Conservation (phyloP, 2,329 filamentous ascomycete genomes). For the Didymella arachidicola region DNA sequence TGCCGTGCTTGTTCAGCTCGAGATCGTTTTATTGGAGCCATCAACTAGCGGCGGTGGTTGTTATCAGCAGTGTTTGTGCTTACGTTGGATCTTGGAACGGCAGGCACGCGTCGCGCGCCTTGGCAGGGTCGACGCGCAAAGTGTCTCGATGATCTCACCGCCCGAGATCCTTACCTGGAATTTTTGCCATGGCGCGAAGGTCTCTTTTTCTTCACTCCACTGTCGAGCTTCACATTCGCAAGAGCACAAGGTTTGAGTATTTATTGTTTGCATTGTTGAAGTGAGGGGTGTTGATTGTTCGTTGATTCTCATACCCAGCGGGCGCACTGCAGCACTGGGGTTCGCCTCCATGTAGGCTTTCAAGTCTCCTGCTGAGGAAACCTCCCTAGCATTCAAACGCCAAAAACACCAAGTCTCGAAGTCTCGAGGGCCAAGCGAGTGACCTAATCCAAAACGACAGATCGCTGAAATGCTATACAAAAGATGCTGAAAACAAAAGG, state of each 20-base stretch:
- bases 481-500: slow-evolving; percentile 35
- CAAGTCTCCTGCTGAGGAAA: slow-evolving; percentile 7
- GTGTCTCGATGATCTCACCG: slow-evolving; percentile 29
- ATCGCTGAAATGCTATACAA: slow-evolving; percentile 51
- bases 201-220: neutral
- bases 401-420: slow-evolving; percentile 31
- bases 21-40: slow-evolving; percentile 53
- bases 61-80: slow-evolving; percentile 30
- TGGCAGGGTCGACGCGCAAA: slow-evolving; percentile 38
- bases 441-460: slow-evolving; percentile 40
- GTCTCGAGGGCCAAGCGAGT: slow-evolving; percentile 43
- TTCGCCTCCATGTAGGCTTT: slow-evolving; percentile 15
- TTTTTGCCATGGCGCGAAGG: neutral
- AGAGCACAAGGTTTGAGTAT: slow-evolving; percentile 1
- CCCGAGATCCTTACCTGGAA: slow-evolving; percentile 3
- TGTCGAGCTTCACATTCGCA: neutral
- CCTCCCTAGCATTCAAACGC: slow-evolving; percentile 26
- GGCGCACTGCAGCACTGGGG: slow-evolving; percentile 41
- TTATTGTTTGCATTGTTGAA: neutral
- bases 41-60: slow-evolving; percentile 31
- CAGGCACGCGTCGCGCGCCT: slow-evolving; percentile 42
- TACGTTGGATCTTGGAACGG: slow-evolving; percentile 33
- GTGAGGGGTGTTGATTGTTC: slow-evolving; percentile 24
- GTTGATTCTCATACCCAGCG: slow-evolving; percentile 36
- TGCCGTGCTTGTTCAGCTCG: slow-evolving; percentile 58